Percentiles rank a stretch among this genome's conserved stretches.
Conservation (phyloP, 1,284 basidiomycete species). For the Cutaneotrichosporon sp. region DNA sequence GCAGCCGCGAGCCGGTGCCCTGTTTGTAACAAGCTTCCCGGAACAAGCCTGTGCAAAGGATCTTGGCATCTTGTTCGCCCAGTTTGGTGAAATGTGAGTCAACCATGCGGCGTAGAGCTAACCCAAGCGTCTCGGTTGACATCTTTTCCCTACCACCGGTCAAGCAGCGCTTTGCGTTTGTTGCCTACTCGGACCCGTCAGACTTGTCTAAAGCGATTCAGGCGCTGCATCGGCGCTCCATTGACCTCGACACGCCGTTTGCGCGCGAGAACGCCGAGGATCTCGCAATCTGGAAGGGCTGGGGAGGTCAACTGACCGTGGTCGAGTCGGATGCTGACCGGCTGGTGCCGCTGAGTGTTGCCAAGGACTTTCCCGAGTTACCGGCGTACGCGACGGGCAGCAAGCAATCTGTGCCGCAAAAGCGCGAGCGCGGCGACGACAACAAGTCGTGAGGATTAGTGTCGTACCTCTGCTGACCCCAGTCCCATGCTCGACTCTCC, state of each 20-base stretch:
- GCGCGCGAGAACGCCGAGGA: conserved; percentile 29
- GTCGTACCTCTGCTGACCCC: neutral
- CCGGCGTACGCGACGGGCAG: conserved; percentile 34
- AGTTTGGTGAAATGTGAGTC: conserved; percentile 46
- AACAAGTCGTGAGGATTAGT: neutral
- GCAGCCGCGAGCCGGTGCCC: conserved; percentile 24
- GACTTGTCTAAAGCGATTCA: conserved; percentile 29
- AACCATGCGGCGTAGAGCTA: neutral
- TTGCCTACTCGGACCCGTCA: conserved; percentile 32
- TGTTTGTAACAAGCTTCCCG: conserved; percentile 47
- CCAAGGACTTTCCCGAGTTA: conserved; percentile 32
- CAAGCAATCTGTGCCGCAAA: conserved; percentile 2
- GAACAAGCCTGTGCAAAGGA: conserved; percentile 39
- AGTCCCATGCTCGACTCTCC: neutral
- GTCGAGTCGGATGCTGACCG: conserved; percentile 34
- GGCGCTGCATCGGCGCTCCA: conserved; percentile 29
- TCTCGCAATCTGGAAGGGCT: conserved; percentile 38
- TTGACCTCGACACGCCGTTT: conserved; percentile 32
- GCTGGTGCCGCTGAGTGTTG: conserved; percentile 34
- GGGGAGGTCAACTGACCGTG: conserved; percentile 33
- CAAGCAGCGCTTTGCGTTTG: conserved; percentile 42
- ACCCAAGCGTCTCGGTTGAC: conserved; percentile 41
- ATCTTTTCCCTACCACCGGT: conserved; percentile 43
- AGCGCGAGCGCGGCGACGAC: conserved; percentile 7
- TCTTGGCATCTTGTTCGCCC: conserved; percentile 44